Base-by-base conservation (phyloP, 2,329 filamentous ascomycete species). In the Alternaria angustiovoidea region DNA sequence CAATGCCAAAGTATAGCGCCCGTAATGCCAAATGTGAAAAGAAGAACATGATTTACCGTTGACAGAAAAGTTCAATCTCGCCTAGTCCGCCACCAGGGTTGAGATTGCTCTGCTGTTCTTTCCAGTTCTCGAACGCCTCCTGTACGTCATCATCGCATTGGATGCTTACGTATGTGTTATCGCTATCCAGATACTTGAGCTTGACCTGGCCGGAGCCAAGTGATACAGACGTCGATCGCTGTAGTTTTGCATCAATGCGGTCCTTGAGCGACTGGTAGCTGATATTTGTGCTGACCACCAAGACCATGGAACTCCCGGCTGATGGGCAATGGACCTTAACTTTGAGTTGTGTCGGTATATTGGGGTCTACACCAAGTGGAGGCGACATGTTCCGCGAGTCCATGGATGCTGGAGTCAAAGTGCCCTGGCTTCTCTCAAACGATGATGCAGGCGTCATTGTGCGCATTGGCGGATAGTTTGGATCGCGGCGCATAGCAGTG, bases 251-350 rank as follows among this genome's bases (percentile, higher is more conserved):
- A 74, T 99, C 95, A 70, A 99, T 97, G 11, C 95, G 91, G 75
- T 98, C 95, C 65, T 95, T 93, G 56, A 99, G 85, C 24, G 92
- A 95, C 67, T 95, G 92, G 79, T 96, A 98, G 41, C 92, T 91
- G 71, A 98, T 98, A 76, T 96, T 97, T 79, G 93, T 96, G 32
- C 93, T 91, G 42, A 97, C 96, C 11, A 99, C 94, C n/a, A 99
- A 85, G 1, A 94, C 97, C 60, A 97, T 91, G 69, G 96, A 96
- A 74, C 94, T 95, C 47, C 91, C 91, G 46, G 95, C 92, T 3
- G 81, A 78, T 4, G 81, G 80, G 75, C 92, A 96, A 74, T 94
- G 94, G 58, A 99, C 93, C 77, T 96, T 96, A 51, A 97, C 94
- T 81, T 97, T 98, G 52, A 99, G 86, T 74, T 98, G 95, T 7